A percentile compares a stretch with the other conserved stretches of the same genome.
Conservation (phyloP, 306 rosid species). For the Vachellia collinsii region DNA sequence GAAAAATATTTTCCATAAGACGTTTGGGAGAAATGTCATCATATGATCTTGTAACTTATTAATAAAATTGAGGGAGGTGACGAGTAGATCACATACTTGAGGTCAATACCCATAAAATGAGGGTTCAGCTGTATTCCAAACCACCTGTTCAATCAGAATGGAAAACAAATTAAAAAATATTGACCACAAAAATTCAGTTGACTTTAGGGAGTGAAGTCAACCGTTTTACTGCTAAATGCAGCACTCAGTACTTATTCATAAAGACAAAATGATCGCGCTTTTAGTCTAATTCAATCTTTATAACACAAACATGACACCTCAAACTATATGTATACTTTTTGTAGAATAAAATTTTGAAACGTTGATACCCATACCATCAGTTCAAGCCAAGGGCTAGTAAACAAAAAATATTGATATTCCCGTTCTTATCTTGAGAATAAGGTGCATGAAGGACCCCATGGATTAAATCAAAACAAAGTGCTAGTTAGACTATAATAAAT, state of each 20-base stretch:
- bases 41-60: constrained; percentile 14
- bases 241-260: constrained; percentile 1
- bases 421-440: neutral
- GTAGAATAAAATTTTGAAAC: neutral
- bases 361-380: neutral
- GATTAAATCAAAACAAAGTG: constrained; percentile 19
- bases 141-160: constrained; percentile 71
- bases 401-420: constrained; percentile 16
- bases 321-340: neutral
- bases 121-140: constrained; percentile 96
- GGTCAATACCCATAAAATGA: constrained; percentile 86
- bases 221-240: constrained; percentile 6
- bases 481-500: constrained; percentile 13
- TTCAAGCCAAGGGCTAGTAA: neutral
- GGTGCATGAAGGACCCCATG: neutral
- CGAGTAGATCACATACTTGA: constrained; percentile 76
- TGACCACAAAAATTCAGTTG: constrained; percentile 28
- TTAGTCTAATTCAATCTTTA: neutral
- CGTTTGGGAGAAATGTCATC: neutral
- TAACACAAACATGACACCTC: neutral
- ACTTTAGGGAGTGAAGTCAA: constrained; percentile 28
- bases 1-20: neutral
- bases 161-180: constrained; percentile 30
- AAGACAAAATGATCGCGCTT: neutral
- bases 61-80: constrained; percentile 17